Base-by-base conservation (phyloP, 768 basidiomycete species). In the Artomyces pyxidatus region DNA sequence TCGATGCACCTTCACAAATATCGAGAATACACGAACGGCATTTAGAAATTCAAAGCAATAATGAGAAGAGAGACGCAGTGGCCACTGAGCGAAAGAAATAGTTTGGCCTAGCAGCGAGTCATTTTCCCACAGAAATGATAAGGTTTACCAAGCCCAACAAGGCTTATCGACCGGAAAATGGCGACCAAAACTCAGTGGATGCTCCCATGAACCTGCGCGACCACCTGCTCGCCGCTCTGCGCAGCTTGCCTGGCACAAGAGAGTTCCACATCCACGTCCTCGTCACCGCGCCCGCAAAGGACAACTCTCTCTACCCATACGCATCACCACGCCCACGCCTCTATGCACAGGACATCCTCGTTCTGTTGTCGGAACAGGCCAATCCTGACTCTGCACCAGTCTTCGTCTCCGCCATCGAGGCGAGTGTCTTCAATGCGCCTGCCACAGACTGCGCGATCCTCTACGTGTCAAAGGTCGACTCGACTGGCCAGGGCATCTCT, bases 391-490 rank as follows among this genome's bases (percentile, higher is more conserved):
- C 73, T 0, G 73, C 76, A 4, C 75, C 76, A 21, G 71, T 88
- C 1, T 71, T 93, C 45, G 81, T 89, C 27, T 74, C 82, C 3
- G 93, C 78, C n/a, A 74, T 96, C 51, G 89, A 94, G 62, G 86
- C 80, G 0, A 74, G 66, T 32, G 64, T 93, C 23, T 94, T 90
- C 72, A 76, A 77, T 42, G 61, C 94, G 43, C 85, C 89, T 3
- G 55, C 77, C 4, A 84, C 88, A 1, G 71, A 73, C 2, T 77
- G 77, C 48, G 80, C 80, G 3, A 75, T 97, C 28, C 65, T 98
- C 27, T 96, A 98, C 64, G 73, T 99, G 45, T 88, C 89, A 42
- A 99, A 99, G 68, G 83, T 96, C 46, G 96, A 99, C 64, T 82
- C 92, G 10, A 90, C 94, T 0, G 94, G 94, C 0, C 83, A 93